phyloP scores from a whole-genome alignment of 352 stramenopile genomes.

The Pythium sukuiense region DNA sequence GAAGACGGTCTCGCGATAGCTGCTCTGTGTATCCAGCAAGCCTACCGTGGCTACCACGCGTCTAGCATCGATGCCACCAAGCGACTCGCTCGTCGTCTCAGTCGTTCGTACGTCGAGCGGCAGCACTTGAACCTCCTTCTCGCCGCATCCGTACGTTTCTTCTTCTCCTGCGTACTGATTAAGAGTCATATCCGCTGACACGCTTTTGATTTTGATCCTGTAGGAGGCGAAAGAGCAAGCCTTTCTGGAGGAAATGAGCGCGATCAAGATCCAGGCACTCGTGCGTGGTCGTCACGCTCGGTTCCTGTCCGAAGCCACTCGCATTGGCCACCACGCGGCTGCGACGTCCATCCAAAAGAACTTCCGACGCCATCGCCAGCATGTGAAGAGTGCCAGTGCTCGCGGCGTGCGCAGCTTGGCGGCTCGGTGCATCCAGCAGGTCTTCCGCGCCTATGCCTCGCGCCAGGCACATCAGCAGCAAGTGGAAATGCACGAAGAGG shows the following conservation, averaged over 20 bases:
- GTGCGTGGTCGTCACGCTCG: conserved; percentile 61
- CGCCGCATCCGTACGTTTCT: conserved; percentile 41
- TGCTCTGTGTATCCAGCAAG: conserved; percentile 41
- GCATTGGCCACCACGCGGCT: conserved; percentile 44
- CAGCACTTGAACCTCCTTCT: conserved; percentile 51
- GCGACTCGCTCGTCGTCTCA: conserved; percentile 42
- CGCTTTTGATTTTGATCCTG: neutral
- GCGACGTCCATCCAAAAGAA: conserved; percentile 48
- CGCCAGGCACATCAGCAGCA: conserved; percentile 30
- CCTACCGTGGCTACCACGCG: conserved; percentile 26
- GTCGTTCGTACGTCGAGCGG: conserved; percentile 58
- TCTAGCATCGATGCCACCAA: conserved; percentile 27
- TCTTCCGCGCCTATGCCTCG: conserved; percentile 34
- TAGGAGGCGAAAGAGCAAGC: conserved; percentile 40
- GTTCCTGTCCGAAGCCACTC: conserved; percentile 43
- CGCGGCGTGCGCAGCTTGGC: conserved; percentile 51
- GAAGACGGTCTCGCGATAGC: conserved; percentile 13
- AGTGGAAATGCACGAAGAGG: conserved; percentile 34
- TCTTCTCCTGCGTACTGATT: neutral
- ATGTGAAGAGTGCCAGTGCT: conserved; percentile 7
- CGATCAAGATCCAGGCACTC: conserved; percentile 64
- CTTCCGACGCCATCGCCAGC: conserved; percentile 33
- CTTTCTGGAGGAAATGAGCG: conserved; percentile 50
- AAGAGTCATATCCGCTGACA: neutral
- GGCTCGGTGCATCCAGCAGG: conserved; percentile 47